Evolutionary conservation across 768 basidiomycete species (phyloP).

Genomic region (Phylloporus sp.): DNA sequence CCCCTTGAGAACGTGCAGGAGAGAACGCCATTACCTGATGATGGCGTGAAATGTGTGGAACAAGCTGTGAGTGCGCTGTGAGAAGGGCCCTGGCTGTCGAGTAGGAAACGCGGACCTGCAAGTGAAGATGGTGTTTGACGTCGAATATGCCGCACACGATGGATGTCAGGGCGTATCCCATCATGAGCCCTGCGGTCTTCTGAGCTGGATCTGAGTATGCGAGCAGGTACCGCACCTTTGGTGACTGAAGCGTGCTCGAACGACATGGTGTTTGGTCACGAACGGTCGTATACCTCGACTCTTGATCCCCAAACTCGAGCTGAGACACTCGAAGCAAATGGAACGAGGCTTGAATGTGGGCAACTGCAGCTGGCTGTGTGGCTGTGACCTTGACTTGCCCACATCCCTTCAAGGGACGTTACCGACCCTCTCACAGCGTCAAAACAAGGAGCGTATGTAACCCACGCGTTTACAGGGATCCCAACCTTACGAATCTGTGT

Average conservation of each 20-base stretch:
- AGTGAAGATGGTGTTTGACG: slow-evolving; percentile 82
- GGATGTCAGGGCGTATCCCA: slow-evolving; percentile 67
- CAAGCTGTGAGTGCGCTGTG: slow-evolving; percentile 45
- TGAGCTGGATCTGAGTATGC: slow-evolving; percentile 1
- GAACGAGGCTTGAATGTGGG: not conserved
- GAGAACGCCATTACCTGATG: slow-evolving; percentile 60
- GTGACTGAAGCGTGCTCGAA: slow-evolving; percentile 83
- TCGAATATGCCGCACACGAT: slow-evolving; percentile 76
- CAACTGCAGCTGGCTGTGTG: not conserved
- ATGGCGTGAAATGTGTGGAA: slow-evolving; percentile 86
- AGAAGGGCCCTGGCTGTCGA: slow-evolving; percentile 1
- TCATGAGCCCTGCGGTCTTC: slow-evolving; percentile 56
- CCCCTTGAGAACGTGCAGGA: slow-evolving; percentile 8
- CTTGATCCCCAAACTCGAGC: not conserved
- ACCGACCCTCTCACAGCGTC: not conserved
- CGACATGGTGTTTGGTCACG: slow-evolving; percentile 46
- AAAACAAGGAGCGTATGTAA: not conserved
- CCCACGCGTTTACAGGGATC: not conserved
- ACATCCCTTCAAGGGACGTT: not conserved
- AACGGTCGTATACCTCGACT: too few relatives aligned
- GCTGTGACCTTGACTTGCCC: slow-evolving; percentile 4
- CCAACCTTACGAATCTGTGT: not conserved
- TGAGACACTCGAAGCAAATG: slow-evolving; percentile 1
- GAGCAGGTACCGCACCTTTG: slow-evolving; percentile 52
- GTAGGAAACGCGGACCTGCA: slow-evolving; percentile 52